Percentiles rank a stretch among this genome's conserved stretches.
These are phyloP conservation scores for Tarenaya hassleriana DNA, from an alignment of 345 rosid genomes.

Conservation along the genomic window DNA sequence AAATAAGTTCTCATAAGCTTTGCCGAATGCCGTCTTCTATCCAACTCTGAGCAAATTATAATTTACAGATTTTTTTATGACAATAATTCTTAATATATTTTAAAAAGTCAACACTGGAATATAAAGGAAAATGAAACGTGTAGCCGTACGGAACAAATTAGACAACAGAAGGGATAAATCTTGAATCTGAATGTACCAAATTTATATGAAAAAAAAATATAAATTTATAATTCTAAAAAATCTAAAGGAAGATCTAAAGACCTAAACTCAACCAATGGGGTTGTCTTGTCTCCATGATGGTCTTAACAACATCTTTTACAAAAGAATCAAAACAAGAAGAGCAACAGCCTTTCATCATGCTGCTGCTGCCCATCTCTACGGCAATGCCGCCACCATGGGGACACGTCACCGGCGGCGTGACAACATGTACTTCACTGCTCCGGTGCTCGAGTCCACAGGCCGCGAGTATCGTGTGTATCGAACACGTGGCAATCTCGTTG, in stretches of 20 bases:
- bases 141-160: too few species aligned
- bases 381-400: slow-evolving; percentile 36
- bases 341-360: slow-evolving; percentile 68
- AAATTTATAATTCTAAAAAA: too few species aligned
- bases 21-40: too few species aligned
- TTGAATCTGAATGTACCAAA: too few species aligned
- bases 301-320: slow-evolving; percentile 74
- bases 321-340: slow-evolving; percentile 77
- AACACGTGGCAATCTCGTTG: slow-evolving; percentile 63
- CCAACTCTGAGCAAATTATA: too few species aligned
- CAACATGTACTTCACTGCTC: slow-evolving; percentile 50
- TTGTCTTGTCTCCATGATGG: slow-evolving; percentile 60
- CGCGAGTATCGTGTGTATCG: slow-evolving; percentile 71
- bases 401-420: slow-evolving; percentile 56
- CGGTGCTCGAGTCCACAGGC: slow-evolving; percentile 77
- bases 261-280: slow-evolving; percentile 83
- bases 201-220: too few species aligned
- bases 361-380: slow-evolving; percentile 32
- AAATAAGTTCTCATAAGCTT: too few species aligned
- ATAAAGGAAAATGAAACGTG: too few species aligned
- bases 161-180: too few species aligned
- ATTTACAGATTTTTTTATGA: too few species aligned
- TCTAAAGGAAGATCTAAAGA: slow-evolving; percentile 17
- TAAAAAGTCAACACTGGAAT: too few species aligned
- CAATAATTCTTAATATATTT: too few species aligned